Base-by-base conservation (phyloP, 805 yeast genomes). In the Saturnispora serradocipensis region DNA sequence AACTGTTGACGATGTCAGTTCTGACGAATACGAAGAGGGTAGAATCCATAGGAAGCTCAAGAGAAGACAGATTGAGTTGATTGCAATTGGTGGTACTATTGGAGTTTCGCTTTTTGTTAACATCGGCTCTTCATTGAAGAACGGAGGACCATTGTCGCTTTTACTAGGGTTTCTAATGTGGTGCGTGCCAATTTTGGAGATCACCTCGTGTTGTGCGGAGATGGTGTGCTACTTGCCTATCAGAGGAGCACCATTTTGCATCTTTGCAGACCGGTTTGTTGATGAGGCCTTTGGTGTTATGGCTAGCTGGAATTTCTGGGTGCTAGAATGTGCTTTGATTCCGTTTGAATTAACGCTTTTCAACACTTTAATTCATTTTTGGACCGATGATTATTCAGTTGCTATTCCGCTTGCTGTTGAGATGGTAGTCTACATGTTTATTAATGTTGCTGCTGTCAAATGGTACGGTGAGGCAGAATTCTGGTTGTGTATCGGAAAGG, bases 41-140 rank as follows among this genome's bases (percentile, higher is more conserved):
- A 38, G 49, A 24, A 53, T 52, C 6, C 61, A 58, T 38, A 50
- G 78, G 25, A 65, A 46, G 27, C 50, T 86, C 50, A 67, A 73
- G 54, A 77, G 82, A 48, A 71, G 95, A 54, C 95, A 87, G 67
- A 81, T 86, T 20, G 87, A 84, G 61, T 72, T 86, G 49, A 80
- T 86, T 53, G 88, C 88, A 10, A 82, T 86, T 18, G 87, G 89
- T 48, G 58, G 75, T 39, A 72, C 76, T 9, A 72, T 73, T 49
- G 78, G 77, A 24, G 69, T 73, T 3, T 72, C 75, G 1, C 58
- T 73, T 16, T 73, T 72, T 46, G 75, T 73, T 13, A 64, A 73
- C 36, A 73, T 73, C 42, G 73, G 75, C n/a, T 62, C 62, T 28
- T 66, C 70, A 1, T 61, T 73, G 30, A 62, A 61, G n/a, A 56